Base-by-base conservation (phyloP, 768 basidiomycete species). In the Panaeolus papilionaceus region DNA sequence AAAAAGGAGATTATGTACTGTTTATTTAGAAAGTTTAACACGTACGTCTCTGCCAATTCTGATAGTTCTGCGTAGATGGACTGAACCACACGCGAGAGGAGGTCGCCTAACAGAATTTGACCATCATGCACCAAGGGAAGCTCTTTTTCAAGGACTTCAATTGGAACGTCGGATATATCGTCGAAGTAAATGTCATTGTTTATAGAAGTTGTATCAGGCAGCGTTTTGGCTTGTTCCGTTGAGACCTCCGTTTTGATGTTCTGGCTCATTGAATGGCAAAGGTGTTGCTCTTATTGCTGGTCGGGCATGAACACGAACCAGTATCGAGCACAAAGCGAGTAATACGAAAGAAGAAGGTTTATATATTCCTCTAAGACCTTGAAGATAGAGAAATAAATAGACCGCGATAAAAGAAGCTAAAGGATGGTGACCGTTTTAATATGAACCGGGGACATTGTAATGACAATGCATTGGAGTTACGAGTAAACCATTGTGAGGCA, bases 21-120 rank as follows among this genome's bases (percentile, higher is more conserved):
- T 44, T 61, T 63, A 18, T 44, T 18, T 40, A 23, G 40, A 40
- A 65, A 64, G 40, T 26, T 58, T 49, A 71, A 38, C 67, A 74
- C 91, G 77, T 78, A 96, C 93, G 93, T 94, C 83, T 97, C 95
- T 42, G 92, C 88, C 73, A 93, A 80, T 77, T 94, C 94, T 0
- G 88, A 88, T 44, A 96, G 79, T 74, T 96, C 93, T 26, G 92
- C 88, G 77, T 93, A 96, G 72, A 94, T 89, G 45, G 89, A 85
- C 74, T 94, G 92, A 71, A 88, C 84, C 45, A 94, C 85, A 66
- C 92, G 86, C 45, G 92, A 92, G 42, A 96, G 82, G 45, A 96
- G 75, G 54, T 93, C 91, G 20, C 88, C 86, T 9, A 97, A 80
- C 0, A 86, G 83, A 14, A 95, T 82, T 74, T 95, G 93, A 16